Conservation (phyloP, 129 eudicot species). For the Daucus carota region DH1_v3.0 NC_030381.2:1289001-1289500, state of each 20-base stretch:
- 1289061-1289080: slow-evolving; percentile 83
- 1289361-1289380: slow-evolving; percentile 88
- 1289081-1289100: slow-evolving; percentile 37
- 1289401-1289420: slow-evolving; percentile 41
- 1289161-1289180: slow-evolving; percentile 23
- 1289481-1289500: not conserved
- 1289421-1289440: slow-evolving; percentile 34
- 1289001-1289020: not conserved
- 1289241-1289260: slow-evolving; percentile 39
- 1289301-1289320: slow-evolving; percentile 37
- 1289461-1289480: not conserved
- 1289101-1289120: not conserved
- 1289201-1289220: slow-evolving; percentile 63
- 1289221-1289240: slow-evolving; percentile 28
- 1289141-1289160: not conserved
- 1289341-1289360: slow-evolving; percentile 54
- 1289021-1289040: not conserved
- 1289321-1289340: slow-evolving; percentile 38
- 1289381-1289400: slow-evolving; percentile 82
- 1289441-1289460: slow-evolving; percentile 69
- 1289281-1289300: slow-evolving; percentile 21
- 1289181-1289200: slow-evolving; percentile 88
- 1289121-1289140: not conserved
- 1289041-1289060: not conserved
- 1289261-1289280: slow-evolving; percentile 1